Evolutionary conservation across 2,329 filamentous ascomycete genomes (phyloP), one percentile per base, ranked within the genome.

Genomic region (Moelleriella libera): DNA sequence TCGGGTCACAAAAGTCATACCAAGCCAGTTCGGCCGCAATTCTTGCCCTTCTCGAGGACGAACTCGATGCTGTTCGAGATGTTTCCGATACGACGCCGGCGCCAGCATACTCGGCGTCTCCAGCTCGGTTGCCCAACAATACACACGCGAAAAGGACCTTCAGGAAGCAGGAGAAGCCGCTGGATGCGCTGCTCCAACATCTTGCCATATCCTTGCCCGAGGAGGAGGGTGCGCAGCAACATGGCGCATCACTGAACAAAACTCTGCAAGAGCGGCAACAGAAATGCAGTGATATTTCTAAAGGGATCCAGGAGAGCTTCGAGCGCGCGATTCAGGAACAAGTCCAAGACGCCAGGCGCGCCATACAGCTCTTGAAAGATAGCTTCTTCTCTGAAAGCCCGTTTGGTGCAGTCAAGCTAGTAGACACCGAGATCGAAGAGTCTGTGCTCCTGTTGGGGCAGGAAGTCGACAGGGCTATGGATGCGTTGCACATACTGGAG

Each of bases 371-470:
- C 7, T 57, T 78, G 12, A 61, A 67, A 5, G 74, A 76, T 49
- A 75, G 69, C 41, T 59, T 79, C 1, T 59, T 78, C 2, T 71
- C 72, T 0, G 75, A 80, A 53, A 75, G 68, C 31, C 60, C 67
- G 5, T 76, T 68, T 54, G 63, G 64, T 0, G 58, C 65, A n/a
- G 66, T 76, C 5, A 64, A 63, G 41, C 65, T 80, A 5, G 60
- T 70, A 5, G 76, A 80, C 52, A 66, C 70, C 0, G 73, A 76
- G 30, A 69, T 77, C 39, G 70, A 76, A 48, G 63, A 59, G 2
- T 71, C 69, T 2, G 69, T 80, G n/a, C 57, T 59, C 0, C 63
- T 74, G 9, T 53, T 76, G 47, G 57, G 58, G 1, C 63, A 68
- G 45, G 73, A 75, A 57, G 62, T 74, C 43, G 62, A 62, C 2